Base-by-base conservation (phyloP, 371 early-diverging fungal species). In the Phascolomyces articulosus region DNA sequence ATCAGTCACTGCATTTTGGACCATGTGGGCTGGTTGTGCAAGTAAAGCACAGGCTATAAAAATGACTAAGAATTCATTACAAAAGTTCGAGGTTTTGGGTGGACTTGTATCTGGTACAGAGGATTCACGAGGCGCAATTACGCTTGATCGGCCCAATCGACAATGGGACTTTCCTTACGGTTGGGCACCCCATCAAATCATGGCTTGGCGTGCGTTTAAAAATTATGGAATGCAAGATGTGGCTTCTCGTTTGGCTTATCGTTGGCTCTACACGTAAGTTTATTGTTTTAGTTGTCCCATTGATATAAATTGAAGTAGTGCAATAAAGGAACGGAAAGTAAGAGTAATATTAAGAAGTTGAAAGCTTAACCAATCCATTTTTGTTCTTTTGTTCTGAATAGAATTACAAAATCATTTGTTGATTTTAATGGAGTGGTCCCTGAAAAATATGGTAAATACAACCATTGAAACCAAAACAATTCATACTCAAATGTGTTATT, bases 361-460 rank as follows among this genome's bases (percentile, higher is more conserved):
- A 26, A 49, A 24, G 24, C 23, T 24, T 24, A 51, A 11, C 4
- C 21, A 23, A 51, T 10, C 7, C 20, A 23, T 6, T n/a, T 51
- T 6, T 51, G 6, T 51, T 3, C 7, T 16, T 10, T 21, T 7
- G 34, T 34, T 34, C 6, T 34, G 62, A 85, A 10, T 58, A 58
- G 84, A 0, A 94, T 96, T 69, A 94, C 94, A 18, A 93, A 95
- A 69, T 83, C 95, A 2, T 98, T 97, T 84, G 95, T 95, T 21
- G 97, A 98, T 66, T 97, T 92, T 64, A 98, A 97, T 77, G 98
- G 98, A 3, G 95, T 96, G 0, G 98, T 98, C 7, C 96, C 96
- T 0, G 98, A 98, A 62, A 98, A 98, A 75, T 96, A 95, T 73
- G 65, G 63, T 47, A 63, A 54, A 38, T 56, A 0, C 38, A 56